phyloP scores from a whole-genome alignment of 768 basidiomycete genomes.

The Pholiota conissans region DNA sequence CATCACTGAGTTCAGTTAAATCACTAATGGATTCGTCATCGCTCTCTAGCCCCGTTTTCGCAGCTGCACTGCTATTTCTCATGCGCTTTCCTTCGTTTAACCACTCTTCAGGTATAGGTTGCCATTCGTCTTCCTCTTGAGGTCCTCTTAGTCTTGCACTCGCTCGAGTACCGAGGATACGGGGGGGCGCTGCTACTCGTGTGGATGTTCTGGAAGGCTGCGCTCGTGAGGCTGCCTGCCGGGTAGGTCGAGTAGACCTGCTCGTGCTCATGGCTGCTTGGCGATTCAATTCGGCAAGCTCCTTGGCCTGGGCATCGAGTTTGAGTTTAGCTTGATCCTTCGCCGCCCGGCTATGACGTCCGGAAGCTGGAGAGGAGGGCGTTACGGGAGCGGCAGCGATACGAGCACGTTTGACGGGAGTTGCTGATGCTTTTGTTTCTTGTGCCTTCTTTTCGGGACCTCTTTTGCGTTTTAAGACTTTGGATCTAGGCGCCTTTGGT shows the following conservation, averaged over 20 bases:
- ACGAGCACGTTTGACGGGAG: conserved; percentile 15
- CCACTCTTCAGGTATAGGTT: conserved; percentile 80
- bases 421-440: conserved; percentile 6
- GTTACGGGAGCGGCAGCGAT: not conserved
- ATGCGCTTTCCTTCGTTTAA: conserved; percentile 30
- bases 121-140: conserved; percentile 70
- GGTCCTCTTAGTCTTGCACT: conserved; percentile 66
- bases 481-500: conserved; percentile 43
- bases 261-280: conserved; percentile 35
- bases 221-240: conserved; percentile 8
- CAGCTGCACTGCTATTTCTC: conserved; percentile 11
- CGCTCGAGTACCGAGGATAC: conserved; percentile 55
- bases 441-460: conserved; percentile 14
- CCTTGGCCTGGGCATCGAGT: conserved; percentile 67
- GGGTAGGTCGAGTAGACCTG: conserved; percentile 7
- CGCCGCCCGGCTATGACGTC: conserved; percentile 59
- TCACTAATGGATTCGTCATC: conserved; percentile 69
- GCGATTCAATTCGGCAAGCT: conserved; percentile 61
- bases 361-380: conserved; percentile 21
- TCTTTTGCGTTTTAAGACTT: conserved; percentile 40
- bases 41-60: conserved; percentile 59
- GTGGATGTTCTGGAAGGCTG: conserved; percentile 1
- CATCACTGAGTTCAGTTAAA: conserved; percentile 71
- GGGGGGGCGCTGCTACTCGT: conserved; percentile 22
- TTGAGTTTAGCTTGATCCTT: conserved; percentile 72